Base-by-base conservation (phyloP, 1,284 basidiomycete genomes). In the Sanghuangporus weigelae region DNA sequence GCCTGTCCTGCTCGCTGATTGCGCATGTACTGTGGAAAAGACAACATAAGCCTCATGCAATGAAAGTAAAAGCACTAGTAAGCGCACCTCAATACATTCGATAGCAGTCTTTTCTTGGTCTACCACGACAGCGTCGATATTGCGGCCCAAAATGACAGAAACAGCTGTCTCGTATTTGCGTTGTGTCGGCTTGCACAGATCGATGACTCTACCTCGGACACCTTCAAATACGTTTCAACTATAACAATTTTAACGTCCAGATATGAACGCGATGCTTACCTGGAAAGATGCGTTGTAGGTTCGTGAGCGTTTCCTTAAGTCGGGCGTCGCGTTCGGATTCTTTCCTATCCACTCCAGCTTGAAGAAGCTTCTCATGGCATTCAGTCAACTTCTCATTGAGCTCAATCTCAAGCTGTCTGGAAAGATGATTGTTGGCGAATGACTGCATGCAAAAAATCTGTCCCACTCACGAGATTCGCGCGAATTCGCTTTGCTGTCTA, bases 51-150 rank as follows among this genome's bases (percentile, higher is more conserved):
- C 7, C 14, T 59, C 12, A 16, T 53, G 53, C 39, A 50, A 46
- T 42, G 11, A 7, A n/a, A 35, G 10, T 57, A 23, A 31, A 46
- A 19, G 44, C 7, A 36, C 54, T 38, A 7, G 35, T 54, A 19
- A 14, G 72, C 76, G 46, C 67, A 92, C 92, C 80, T 96, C 93
- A 71, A 99, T 98, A 75, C 97, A 99, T 71, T 96, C 94, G 67
- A 98, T 97, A 1, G 95, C 97, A 0, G 93, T 96, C 76, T 93
- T 94, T 78, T 99, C 95, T 69, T 94, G 89, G 70, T 98, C 96
- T 1, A 99, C 96, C 2, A 99, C 92, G 62, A 99, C 86, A 1
- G 96, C 92, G 70, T 99, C 96, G 59, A 96, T 90, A 73, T 99
- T 96, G 63, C 96, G 84, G 0, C 96, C 97, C 1, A 99, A 82